Conservation (phyloP, 345 rosid genomes). For the Triadica sebifera region DNA sequence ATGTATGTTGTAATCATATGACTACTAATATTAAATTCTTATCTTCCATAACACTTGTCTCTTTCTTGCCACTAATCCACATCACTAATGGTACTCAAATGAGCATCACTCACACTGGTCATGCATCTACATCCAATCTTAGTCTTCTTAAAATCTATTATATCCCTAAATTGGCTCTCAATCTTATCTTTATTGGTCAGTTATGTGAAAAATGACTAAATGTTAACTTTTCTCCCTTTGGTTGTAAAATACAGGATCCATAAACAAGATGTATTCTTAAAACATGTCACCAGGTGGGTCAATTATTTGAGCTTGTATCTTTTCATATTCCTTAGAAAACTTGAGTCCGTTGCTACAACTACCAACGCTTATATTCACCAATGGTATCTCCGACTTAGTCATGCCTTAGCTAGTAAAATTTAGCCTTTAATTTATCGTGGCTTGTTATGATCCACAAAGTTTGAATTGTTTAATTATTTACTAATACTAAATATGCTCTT, state of each 20-base stretch:
- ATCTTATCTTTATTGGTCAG: slow-evolving; percentile 11
- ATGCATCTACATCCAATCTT: too few relatives aligned
- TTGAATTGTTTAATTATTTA: neutral
- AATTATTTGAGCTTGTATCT: neutral
- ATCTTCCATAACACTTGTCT: too few relatives aligned
- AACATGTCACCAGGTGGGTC: too few relatives aligned
- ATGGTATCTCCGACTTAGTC: slow-evolving; percentile 1
- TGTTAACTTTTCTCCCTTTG: neutral
- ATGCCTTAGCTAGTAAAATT: neutral
- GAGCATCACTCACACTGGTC: too few relatives aligned
- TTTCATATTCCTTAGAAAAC: neutral
- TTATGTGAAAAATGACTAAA: slow-evolving; percentile 12
- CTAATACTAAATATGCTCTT: too few relatives aligned
- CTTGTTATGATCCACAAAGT: neutral
- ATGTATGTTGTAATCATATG: too few relatives aligned
- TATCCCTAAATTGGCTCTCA: neutral
- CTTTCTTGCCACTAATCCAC: too few relatives aligned
- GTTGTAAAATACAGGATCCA: slow-evolving; percentile 1
- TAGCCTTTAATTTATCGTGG: slow-evolving; percentile 8
- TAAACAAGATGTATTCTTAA: neutral
- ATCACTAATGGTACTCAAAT: too few relatives aligned
- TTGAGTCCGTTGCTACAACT: too few relatives aligned
- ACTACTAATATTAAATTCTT: too few relatives aligned
- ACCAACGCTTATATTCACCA: neutral
- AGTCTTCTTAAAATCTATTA: too few relatives aligned